Conservation (phyloP, 1,139 yeast genomes). For the Saccharomycopsis hybrid region DNA sequence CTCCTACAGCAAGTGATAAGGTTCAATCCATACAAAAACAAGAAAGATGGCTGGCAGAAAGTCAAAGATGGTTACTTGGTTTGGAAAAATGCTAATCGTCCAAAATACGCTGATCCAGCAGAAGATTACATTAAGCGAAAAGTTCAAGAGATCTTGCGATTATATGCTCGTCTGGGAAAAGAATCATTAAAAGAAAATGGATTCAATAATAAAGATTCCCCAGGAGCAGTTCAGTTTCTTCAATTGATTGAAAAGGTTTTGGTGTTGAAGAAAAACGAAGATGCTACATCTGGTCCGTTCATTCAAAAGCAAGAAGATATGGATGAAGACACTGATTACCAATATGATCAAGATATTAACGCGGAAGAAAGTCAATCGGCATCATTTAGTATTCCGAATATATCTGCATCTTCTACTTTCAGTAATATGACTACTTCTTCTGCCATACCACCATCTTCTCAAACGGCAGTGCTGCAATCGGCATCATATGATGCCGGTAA, state of each 20-base stretch:
- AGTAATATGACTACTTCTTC: neutral
- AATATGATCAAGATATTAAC: too few species aligned
- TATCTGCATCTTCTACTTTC: neutral
- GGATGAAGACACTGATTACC: constrained; percentile 5
- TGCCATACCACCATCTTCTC: too few species aligned
- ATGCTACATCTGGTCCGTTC: too few species aligned
- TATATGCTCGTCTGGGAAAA: constrained; percentile 20
- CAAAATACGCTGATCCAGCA: constrained; percentile 22
- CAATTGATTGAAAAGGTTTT: constrained; percentile 15
- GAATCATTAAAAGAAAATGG: constrained; percentile 20
- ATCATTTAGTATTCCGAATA: too few species aligned
- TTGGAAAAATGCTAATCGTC: constrained; percentile 20
- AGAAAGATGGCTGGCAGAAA: constrained; percentile 19
- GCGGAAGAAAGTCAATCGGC: too few species aligned
- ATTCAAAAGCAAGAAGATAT: neutral
- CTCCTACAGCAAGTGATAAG: constrained; percentile 17
- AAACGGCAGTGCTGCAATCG: too few species aligned
- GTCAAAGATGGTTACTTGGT: constrained; percentile 20
- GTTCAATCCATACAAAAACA: constrained; percentile 20
- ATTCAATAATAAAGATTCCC: constrained; percentile 16
- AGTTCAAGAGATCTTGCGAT: constrained; percentile 20
- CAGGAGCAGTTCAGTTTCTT: constrained; percentile 15
- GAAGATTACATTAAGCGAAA: constrained; percentile 21
- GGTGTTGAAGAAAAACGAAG: constrained; percentile 11
- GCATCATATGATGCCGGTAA: too few species aligned